phyloP scores from a whole-genome alignment of 257 asterid genomes.

The Thymus mandschuricus region DNA sequence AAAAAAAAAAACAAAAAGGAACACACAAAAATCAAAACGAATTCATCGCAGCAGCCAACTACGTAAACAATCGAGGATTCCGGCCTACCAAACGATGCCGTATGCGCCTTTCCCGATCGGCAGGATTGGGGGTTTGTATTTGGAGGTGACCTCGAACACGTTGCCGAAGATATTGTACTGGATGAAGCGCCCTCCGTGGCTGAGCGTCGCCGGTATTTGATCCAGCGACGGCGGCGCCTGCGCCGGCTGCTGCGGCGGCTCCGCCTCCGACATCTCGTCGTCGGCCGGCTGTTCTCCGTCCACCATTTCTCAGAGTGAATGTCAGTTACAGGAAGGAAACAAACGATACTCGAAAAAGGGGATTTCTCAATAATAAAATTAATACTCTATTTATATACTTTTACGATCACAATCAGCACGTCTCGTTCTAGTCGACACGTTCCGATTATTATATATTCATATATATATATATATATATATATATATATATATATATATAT shows the following conservation, averaged over 20 bases:
- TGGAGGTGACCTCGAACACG: constrained; percentile 87
- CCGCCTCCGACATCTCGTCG: constrained; percentile 82
- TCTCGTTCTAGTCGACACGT: too few species aligned
- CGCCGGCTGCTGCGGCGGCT: constrained; percentile 40
- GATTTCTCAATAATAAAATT: background rate
- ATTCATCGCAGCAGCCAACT: constrained; percentile 19
- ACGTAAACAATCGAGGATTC: constrained; percentile 5
- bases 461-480: too few species aligned
- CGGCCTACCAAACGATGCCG: constrained; percentile 87
- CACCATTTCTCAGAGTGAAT: constrained; percentile 52
- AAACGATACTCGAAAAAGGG: too few species aligned
- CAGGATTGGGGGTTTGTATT: constrained; percentile 89
- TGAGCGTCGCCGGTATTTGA: constrained; percentile 66
- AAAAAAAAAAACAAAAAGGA: background rate
- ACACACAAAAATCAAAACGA: background rate
- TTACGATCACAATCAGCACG: too few species aligned
- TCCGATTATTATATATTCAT: too few species aligned
- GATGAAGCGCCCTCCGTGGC: constrained; percentile 86
- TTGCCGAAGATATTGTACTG: constrained; percentile 91
- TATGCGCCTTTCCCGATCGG: constrained; percentile 98
- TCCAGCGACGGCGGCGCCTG: constrained; percentile 44
- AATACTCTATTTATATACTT: background rate
- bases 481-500: too few species aligned
- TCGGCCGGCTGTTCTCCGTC: constrained; percentile 73
- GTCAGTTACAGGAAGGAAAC: constrained; percentile 24